Evolutionary conservation across 164 flowering plant genomes (phyloP).

Genomic region (Tetrastigma voinierianum): DNA sequence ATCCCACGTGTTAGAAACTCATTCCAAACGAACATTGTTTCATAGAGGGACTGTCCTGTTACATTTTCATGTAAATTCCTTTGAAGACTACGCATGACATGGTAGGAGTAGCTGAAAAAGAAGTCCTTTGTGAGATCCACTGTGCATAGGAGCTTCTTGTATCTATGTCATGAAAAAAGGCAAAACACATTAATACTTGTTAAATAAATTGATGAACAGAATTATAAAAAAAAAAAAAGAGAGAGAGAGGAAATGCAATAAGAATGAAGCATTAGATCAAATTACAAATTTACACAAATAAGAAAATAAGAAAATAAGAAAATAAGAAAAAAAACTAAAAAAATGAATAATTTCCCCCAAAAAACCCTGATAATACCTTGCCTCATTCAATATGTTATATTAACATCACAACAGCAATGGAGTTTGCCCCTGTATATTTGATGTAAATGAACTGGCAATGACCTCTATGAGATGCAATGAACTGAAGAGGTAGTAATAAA

Average conservation of each 20-base stretch:
- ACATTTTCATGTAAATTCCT: conserved; percentile 62
- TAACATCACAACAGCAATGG: conserved; percentile 54
- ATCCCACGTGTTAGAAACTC: conserved; percentile 85
- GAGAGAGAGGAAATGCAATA: conserved; percentile 4
- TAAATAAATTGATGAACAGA: conserved; percentile 8
- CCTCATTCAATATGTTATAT: conserved; percentile 42
- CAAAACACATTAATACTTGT: conserved; percentile 26
- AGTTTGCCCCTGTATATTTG: conserved; percentile 42
- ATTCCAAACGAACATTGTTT: conserved; percentile 99
- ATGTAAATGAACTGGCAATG: conserved; percentile 33
- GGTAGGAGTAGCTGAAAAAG: conserved; percentile 99
- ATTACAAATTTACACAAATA: conserved; percentile 11
- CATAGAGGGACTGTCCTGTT: conserved; percentile 54
- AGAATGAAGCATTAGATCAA: conserved; percentile 10
- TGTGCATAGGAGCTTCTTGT: conserved; percentile 94
- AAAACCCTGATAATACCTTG: conserved; percentile 47
- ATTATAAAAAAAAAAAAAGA: no score
- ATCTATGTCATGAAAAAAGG: conserved; percentile 56
- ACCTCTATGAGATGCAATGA: conserved; percentile 19
- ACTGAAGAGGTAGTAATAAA: conserved; percentile 16
- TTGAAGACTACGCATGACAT: conserved; percentile 91
- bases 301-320: conserved; percentile 2
- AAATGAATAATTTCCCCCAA: conserved; percentile 21
- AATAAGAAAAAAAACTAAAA: conserved; percentile 9
- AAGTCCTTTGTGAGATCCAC: conserved; percentile 99